phyloP scores from a whole-genome alignment of 441 rosid genomes.

The Mallotus japonicus region DNA sequence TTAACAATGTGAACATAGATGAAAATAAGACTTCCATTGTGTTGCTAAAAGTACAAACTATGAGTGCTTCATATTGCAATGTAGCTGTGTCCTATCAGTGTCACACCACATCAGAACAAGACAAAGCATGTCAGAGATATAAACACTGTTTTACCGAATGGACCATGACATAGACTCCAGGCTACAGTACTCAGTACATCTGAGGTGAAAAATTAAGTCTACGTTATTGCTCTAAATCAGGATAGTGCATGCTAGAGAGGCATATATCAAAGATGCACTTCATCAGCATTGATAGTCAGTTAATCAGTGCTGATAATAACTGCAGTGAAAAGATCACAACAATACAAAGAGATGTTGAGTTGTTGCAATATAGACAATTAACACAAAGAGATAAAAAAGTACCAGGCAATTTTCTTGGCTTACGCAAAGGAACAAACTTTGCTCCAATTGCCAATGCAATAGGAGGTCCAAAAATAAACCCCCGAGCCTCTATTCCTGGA shows the following conservation, averaged over 20 bases:
- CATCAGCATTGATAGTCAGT: neutral
- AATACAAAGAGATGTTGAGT: neutral
- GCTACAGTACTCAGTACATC: neutral
- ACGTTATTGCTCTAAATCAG: neutral
- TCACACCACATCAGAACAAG: neutral
- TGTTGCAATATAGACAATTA: neutral
- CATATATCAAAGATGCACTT: neutral
- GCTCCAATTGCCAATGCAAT: conserved; percentile 97
- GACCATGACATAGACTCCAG: neutral
- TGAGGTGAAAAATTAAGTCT: neutral
- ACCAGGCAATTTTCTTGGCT: conserved; percentile 94
- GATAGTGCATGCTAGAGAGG: neutral
- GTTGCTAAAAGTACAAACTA: neutral
- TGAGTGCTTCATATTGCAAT: neutral
- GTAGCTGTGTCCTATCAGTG: neutral
- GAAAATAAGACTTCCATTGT: neutral
- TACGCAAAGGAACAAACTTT: conserved; percentile 88
- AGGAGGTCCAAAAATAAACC: conserved; percentile 95
- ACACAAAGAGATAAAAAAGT: conserved; percentile 16
- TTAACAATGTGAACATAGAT: neutral
- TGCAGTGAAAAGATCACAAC: neutral
- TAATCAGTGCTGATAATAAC: neutral
- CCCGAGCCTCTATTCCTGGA: conserved; percentile 96
- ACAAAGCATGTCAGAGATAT: neutral
- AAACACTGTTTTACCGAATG: neutral